Percentiles rank a stretch among this genome's conserved stretches.
phyloP scores from a whole-genome alignment of 805 yeast genomes.

The Hanseniaspora pseudoguilliermondii region DNA sequence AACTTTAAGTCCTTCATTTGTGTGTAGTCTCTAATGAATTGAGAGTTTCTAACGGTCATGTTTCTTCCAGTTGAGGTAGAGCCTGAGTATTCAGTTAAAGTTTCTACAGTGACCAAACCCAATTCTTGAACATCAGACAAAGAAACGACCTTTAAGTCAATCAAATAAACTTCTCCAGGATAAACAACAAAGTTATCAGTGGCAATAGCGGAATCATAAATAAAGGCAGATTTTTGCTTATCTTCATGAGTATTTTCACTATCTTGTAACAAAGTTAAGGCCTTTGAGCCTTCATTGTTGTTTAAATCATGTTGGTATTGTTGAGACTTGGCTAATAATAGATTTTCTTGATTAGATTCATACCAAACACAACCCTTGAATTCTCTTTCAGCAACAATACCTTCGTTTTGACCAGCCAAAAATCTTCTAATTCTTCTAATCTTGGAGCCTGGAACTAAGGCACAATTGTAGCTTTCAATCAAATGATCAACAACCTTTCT shows the following conservation, averaged over 20 bases:
- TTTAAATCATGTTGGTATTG: conserved; percentile 24
- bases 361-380: conserved; percentile 87
- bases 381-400: conserved; percentile 79
- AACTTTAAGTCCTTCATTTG: conserved; percentile 64
- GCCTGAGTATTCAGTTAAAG: conserved; percentile 52
- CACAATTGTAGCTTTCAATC: conserved; percentile 72
- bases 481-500: conserved; percentile 71
- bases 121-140: conserved; percentile 39
- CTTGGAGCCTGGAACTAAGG: conserved; percentile 82
- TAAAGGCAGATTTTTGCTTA: conserved; percentile 12
- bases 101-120: conserved; percentile 58
- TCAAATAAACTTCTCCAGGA: conserved; percentile 75
- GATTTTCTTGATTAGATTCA: conserved; percentile 64
- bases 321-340: conserved; percentile 32
- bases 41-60: conserved; percentile 51
- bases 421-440: conserved; percentile 86
- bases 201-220: conserved; percentile 49
- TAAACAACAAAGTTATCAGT: conserved; percentile 58
- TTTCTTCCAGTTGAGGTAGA: conserved; percentile 41
- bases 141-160: conserved; percentile 75
- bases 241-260: conserved; percentile 9
- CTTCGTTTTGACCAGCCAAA: conserved; percentile 90
- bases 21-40: conserved; percentile 79
- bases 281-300: conserved; percentile 2
- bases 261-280: conserved; percentile 10